Percentiles rank a stretch among this genome's conserved stretches.
These are phyloP conservation scores for Komagataella phaffii DNA, from an alignment of 805 yeast species.

Conservation along the genomic window DNA sequence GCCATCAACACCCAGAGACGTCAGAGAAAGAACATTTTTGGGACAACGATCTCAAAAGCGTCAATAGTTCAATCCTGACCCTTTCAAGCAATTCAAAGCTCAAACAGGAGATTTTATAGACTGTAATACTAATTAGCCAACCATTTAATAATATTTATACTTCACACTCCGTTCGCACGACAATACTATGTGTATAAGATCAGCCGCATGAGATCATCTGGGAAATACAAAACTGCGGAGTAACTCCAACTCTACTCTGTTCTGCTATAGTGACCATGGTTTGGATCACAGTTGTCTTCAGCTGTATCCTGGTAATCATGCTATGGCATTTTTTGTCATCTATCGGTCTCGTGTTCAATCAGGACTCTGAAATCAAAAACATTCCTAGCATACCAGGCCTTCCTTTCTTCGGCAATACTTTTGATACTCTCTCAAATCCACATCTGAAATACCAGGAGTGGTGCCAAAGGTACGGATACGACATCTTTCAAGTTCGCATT, in stretches of 20 bases:
- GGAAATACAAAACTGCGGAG: not conserved
- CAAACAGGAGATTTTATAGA: not conserved
- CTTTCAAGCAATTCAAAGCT: slow-evolving; percentile 5
- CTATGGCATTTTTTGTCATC: not conserved
- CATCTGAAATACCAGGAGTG: slow-evolving; percentile 32
- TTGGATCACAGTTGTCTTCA: not conserved
- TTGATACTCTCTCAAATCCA: slow-evolving; percentile 33
- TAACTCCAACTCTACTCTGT: not conserved
- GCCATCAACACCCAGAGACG: not conserved
- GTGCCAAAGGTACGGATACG: slow-evolving; percentile 23
- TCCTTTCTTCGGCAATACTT: slow-evolving; percentile 39
- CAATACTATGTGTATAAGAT: not conserved
- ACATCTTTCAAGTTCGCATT: slow-evolving; percentile 47
- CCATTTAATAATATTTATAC: not conserved
- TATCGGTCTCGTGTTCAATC: slow-evolving; percentile 10
- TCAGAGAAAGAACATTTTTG: slow-evolving; percentile 4
- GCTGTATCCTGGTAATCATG: not conserved
- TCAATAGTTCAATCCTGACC: slow-evolving; percentile 4
- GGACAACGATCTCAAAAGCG: slow-evolving; percentile 5
- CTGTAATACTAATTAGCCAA: not conserved
- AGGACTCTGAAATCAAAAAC: slow-evolving; percentile 15
- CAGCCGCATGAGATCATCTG: not conserved
- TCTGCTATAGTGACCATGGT: not conserved
- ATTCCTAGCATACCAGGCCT: slow-evolving; percentile 28
- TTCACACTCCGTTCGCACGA: not conserved